Percentiles rank a stretch among this genome's conserved stretches.
phyloP scores from a whole-genome alignment of 106 monocot species.

The Acorus gramineus region DNA sequence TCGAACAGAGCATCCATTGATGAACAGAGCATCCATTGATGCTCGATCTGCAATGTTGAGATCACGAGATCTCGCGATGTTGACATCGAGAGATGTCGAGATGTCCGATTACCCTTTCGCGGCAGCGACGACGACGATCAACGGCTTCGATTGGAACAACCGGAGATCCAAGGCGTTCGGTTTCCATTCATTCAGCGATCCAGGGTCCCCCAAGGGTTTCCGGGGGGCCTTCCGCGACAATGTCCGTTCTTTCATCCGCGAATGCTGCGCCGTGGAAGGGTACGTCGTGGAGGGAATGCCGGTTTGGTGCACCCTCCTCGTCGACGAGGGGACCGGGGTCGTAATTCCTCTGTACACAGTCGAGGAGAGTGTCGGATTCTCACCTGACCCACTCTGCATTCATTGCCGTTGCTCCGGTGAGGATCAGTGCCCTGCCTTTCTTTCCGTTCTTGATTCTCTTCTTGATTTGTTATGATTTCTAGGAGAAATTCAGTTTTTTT shows the following conservation, averaged over 20 bases:
- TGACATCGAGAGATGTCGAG: no score
- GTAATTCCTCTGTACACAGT: slow-evolving; percentile 58
- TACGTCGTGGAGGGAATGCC: slow-evolving; percentile 34
- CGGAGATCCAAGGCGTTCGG: slow-evolving; percentile 21
- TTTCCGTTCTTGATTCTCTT: neutral
- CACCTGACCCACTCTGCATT: slow-evolving; percentile 52
- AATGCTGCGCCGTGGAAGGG: slow-evolving; percentile 44
- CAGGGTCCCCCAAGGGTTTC: slow-evolving; percentile 34
- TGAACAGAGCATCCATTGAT: no score
- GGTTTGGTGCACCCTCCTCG: slow-evolving; percentile 71
- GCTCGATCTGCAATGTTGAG: no score
- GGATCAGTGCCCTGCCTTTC: neutral
- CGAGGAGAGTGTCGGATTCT: slow-evolving; percentile 50
- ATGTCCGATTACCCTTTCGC: no score
- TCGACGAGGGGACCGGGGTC: slow-evolving; percentile 54
- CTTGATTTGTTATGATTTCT: neutral
- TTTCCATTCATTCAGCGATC: slow-evolving; percentile 48
- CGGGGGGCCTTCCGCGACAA: slow-evolving; percentile 84
- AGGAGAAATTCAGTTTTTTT: no score
- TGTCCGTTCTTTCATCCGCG: slow-evolving; percentile 44
- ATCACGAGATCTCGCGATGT: no score
- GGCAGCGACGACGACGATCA: no score
- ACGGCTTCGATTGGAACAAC: no score
- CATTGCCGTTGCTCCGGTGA: slow-evolving; percentile 75
- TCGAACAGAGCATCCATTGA: no score